These are phyloP conservation scores for Aspergillus tamarii DNA, from an alignment of 2,329 filamentous ascomycete species.

Conservation along the genomic window DNA sequence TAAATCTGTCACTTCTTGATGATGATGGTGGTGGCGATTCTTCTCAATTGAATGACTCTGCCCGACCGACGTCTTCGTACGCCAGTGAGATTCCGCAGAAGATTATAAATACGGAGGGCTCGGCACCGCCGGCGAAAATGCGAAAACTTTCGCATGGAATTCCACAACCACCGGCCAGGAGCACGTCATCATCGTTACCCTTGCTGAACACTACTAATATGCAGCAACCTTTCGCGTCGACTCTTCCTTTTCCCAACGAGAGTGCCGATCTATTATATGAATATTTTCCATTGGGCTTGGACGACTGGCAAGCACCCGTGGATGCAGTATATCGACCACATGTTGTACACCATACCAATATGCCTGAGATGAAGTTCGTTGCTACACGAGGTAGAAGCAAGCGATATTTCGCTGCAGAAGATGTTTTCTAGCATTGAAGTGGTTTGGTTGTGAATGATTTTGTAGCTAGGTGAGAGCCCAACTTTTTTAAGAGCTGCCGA, in stretches of 20 bases:
- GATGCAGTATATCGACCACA: slow-evolving; percentile 90
- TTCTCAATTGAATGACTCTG: slow-evolving; percentile 26
- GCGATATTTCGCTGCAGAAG: slow-evolving; percentile 71
- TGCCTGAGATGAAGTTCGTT: slow-evolving; percentile 72
- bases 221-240: slow-evolving; percentile 60
- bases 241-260: slow-evolving; percentile 55
- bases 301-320: slow-evolving; percentile 89
- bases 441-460: slow-evolving; percentile 12
- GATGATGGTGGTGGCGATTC: slow-evolving; percentile 57
- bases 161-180: slow-evolving; percentile 33
- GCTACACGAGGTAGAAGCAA: slow-evolving; percentile 68
- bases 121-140: slow-evolving; percentile 43
- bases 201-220: slow-evolving; percentile 36
- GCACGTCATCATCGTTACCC: slow-evolving; percentile 37
- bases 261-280: slow-evolving; percentile 86
- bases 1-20: slow-evolving; percentile 60
- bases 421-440: slow-evolving; percentile 34
- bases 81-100: slow-evolving; percentile 33
- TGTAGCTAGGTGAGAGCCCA: slow-evolving; percentile 10
- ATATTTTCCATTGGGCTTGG: slow-evolving; percentile 87
- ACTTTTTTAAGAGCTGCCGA: neutral
- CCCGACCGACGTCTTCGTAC: slow-evolving; percentile 25
- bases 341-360: slow-evolving; percentile 83
- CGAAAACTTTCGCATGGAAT: slow-evolving; percentile 39
- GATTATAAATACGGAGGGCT: slow-evolving; percentile 30